phyloP scores from a whole-genome alignment of 257 asterid genomes.

The Capsicum baccatum region DNA sequence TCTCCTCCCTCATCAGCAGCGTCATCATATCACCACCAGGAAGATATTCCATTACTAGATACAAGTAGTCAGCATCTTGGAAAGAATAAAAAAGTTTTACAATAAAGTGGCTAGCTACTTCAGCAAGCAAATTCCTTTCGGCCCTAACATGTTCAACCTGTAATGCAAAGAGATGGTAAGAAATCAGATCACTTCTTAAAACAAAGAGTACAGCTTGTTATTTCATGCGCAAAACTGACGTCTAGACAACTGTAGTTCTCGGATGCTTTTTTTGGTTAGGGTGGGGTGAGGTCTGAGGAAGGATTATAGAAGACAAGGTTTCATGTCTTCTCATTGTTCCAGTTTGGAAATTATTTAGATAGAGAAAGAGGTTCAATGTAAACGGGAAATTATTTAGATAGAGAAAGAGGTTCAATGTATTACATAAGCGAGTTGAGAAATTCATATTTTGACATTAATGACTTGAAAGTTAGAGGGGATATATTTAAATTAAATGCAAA shows the following conservation, averaged over 20 bases:
- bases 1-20: conserved; percentile 86
- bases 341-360: background rate
- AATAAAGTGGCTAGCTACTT: conserved; percentile 75
- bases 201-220: background rate
- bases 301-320: background rate
- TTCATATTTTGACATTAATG: background rate
- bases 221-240: background rate
- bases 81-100: conserved; percentile 85
- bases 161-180: conserved; percentile 32
- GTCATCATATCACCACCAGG: conserved; percentile 98
- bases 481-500: background rate
- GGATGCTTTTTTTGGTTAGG: background rate
- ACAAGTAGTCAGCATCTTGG: conserved; percentile 85
- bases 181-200: background rate
- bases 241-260: background rate
- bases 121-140: conserved; percentile 91
- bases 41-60: conserved; percentile 91
- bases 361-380: background rate
- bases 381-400: background rate
- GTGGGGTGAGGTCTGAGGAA: background rate
- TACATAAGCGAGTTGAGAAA: background rate
- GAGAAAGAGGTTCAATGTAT: background rate
- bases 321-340: conserved; percentile 12
- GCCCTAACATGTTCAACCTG: conserved; percentile 95
- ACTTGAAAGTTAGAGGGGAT: background rate